These are phyloP conservation scores for Solanum raphanifolium DNA, from an alignment of 257 asterid species.

Conservation along the genomic window DNA sequence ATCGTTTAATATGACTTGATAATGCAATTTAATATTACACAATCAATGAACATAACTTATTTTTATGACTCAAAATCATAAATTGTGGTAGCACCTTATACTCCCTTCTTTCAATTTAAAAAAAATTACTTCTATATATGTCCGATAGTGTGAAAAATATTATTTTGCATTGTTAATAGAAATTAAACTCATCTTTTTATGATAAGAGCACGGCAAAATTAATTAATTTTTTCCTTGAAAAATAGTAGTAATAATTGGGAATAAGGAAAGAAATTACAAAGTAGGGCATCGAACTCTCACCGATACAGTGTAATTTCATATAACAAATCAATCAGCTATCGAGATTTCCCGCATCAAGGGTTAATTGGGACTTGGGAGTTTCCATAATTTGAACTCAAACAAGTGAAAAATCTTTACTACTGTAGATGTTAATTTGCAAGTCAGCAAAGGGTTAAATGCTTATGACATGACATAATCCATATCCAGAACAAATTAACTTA, in stretches of 20 bases:
- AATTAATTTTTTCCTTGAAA: too few relatives aligned
- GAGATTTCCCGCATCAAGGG: background rate
- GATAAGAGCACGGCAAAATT: background rate
- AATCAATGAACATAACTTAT: background rate
- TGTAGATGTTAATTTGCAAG: background rate
- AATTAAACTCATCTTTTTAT: background rate
- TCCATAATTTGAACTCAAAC: background rate
- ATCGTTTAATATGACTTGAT: background rate
- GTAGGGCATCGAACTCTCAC: background rate
- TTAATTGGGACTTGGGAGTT: background rate
- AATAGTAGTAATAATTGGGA: background rate
- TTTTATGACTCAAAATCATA: background rate
- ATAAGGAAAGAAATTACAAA: too few relatives aligned
- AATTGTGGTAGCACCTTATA: background rate
- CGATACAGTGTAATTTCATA: background rate
- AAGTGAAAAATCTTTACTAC: background rate
- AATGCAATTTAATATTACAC: background rate
- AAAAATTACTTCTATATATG: too few relatives aligned
- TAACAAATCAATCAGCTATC: background rate
- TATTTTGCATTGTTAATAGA: background rate
- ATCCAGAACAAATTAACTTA: background rate
- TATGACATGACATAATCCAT: background rate
- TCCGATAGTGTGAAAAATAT: background rate
- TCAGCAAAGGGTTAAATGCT: background rate
- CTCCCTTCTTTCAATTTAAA: background rate